These are phyloP conservation scores for Pseudocohnilembus persalinus DNA, from an alignment of 169 alveolate species.

Conservation along the genomic window DNA sequence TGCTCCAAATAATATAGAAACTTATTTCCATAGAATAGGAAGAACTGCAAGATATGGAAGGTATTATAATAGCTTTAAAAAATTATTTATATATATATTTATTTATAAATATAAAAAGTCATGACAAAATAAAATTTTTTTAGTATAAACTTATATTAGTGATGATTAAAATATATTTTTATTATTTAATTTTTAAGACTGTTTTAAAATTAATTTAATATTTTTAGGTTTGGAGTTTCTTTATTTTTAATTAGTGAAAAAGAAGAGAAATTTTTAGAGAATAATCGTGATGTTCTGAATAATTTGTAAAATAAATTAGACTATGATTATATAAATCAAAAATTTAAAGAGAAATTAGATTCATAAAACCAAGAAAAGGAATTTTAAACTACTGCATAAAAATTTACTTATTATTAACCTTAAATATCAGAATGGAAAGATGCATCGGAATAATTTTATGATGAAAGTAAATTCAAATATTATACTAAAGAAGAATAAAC, in stretches of 20 bases:
- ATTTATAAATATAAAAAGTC: background rate
- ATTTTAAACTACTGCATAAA: background rate
- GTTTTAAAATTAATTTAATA: background rate
- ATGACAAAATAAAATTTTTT: background rate
- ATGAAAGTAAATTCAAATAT: background rate
- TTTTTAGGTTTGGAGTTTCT: slow-evolving; percentile 14
- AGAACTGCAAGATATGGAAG: slow-evolving; percentile 61
- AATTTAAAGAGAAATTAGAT: background rate
- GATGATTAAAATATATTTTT: background rate
- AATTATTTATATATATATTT: background rate
- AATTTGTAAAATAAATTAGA: background rate
- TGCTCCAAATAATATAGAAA: slow-evolving; percentile 57
- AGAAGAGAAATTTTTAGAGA: slow-evolving; percentile 5
- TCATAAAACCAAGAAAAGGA: background rate
- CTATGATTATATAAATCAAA: background rate
- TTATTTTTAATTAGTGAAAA: background rate
- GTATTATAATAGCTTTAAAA: background rate
- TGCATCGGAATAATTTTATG: background rate
- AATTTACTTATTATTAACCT: too few relatives aligned
- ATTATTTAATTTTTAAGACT: background rate
- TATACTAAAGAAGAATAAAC: slow-evolving; percentile 1
- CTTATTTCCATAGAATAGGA: slow-evolving; percentile 69
- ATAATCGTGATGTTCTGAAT: background rate
- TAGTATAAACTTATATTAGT: background rate
- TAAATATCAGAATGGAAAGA: background rate